Base-by-base conservation (phyloP, 1,139 yeast genomes). In the Hemisphaericaspora subhashii region DNA sequence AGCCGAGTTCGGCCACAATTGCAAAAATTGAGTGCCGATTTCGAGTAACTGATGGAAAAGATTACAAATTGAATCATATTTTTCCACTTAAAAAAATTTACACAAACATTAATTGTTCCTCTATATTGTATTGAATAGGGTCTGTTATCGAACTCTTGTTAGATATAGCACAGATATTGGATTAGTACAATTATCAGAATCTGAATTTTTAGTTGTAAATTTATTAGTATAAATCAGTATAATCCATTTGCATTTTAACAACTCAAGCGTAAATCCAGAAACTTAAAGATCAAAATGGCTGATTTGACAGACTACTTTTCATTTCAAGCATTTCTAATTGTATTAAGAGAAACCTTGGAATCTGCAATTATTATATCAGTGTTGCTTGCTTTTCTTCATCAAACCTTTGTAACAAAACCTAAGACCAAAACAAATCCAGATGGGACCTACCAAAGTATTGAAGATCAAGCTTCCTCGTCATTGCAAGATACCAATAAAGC, bases 341-440 rank as follows among this genome's bases (percentile, higher is more conserved):
- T 71, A n/a, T 55, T 71, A 17, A 54, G 77, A 39, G 77, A 71
- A 42, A 68, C 75, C 1, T 50, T 71, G 32, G 77, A 71, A 46
- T 68, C 66, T 58, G 76, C 75, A 4, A 69, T 71, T 44, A 69
- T 71, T 41, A 60, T 71, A 12, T 70, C 76, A 8, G 76, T 71
- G 12, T 57, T 71, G 23, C 58, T 70, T 18, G 68, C 75, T 5
- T 70, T 71, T 48, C 58, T 69, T 24, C 67, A 65, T 39, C 71
- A 66, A 40, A 64, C 63, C 33, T 64, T 67, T 40, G 30, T 3
- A 12, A 24, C 28, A 10, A 12, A 22, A 9, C n/a, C 9, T n/a
- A 25, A 22, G 20, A 26, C 33, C 8, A 18, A 7, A 20, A 14
- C 11, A 13, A 26, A 16, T 16, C 8, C 29, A 5, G 33, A 34